Evolutionary conservation across 805 yeast genomes (phyloP).

Genomic region (Starmerella cellae): DNA sequence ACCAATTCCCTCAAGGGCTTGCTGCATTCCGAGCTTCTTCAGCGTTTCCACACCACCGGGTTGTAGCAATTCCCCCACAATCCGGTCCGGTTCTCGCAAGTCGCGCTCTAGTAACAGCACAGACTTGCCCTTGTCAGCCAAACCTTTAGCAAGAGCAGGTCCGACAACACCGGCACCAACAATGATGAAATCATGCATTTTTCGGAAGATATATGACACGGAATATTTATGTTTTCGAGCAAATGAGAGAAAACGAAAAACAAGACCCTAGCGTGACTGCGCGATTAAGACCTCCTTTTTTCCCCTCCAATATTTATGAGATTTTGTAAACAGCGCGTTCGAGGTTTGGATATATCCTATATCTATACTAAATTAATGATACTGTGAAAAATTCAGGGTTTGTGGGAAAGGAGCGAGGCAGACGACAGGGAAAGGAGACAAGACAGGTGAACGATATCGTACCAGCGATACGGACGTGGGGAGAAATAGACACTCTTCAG

Average conservation of each 20-base stretch:
- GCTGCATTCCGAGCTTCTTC: conserved; percentile 66
- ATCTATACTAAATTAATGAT: no score
- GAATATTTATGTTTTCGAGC: no score
- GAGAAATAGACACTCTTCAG: no score
- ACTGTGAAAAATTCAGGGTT: no score
- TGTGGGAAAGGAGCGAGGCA: no score
- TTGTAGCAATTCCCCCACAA: conserved; percentile 93
- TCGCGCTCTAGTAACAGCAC: conserved; percentile 75
- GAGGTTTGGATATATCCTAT: no score
- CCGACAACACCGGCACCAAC: conserved; percentile 99
- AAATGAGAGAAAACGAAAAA: not conserved
- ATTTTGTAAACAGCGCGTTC: no score
- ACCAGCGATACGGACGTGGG: no score
- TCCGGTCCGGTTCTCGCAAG: conserved; percentile 85
- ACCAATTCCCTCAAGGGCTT: conserved; percentile 58
- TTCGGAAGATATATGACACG: not conserved
- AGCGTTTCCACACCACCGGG: conserved; percentile 91
- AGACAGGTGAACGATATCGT: no score
- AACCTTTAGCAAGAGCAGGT: conserved; percentile 77
- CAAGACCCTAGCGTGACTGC: not conserved
- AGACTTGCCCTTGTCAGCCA: conserved; percentile 79
- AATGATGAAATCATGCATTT: conserved; percentile 62
- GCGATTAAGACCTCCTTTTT: no score
- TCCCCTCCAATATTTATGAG: no score
- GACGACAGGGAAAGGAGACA: no score